phyloP scores from a whole-genome alignment of 83 land plant species.

The Larix sibirica region DNA sequence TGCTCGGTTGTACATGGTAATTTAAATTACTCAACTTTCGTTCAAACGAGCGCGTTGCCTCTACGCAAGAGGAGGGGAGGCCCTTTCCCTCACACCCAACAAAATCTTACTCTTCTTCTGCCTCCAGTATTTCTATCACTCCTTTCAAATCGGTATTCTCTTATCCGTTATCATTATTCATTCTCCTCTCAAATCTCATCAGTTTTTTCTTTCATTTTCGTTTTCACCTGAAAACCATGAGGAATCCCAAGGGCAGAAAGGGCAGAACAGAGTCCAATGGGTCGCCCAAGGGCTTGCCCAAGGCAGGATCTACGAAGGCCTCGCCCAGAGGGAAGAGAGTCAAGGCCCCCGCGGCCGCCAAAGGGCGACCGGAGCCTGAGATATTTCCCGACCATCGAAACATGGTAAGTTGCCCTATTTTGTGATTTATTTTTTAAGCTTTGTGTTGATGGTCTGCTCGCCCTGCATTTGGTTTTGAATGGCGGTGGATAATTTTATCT shows the following conservation, averaged over 20 bases:
- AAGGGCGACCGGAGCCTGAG: neutral
- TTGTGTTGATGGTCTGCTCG: neutral
- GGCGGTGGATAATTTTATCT: neutral
- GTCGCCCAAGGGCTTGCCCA: conserved; percentile 3
- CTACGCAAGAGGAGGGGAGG: neutral
- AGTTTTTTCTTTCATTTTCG: neutral
- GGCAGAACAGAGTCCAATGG: neutral
- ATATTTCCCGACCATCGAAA: conserved; percentile 4
- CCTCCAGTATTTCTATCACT: neutral
- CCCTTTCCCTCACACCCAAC: neutral
- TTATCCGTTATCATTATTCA: too few relatives aligned
- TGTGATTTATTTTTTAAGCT: neutral
- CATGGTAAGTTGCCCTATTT: neutral
- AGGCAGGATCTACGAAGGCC: conserved; percentile 3
- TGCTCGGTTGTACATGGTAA: too few relatives aligned
- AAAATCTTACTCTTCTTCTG: neutral
- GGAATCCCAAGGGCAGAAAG: neutral
- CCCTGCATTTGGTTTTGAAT: neutral
- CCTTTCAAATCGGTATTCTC: neutral
- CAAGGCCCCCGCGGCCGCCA: neutral
- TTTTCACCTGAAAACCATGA: neutral
- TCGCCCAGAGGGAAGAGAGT: conserved; percentile 10
- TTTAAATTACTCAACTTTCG: too few relatives aligned
- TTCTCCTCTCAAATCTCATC: too few relatives aligned
- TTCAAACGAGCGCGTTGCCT: conserved; percentile 14